Base-by-base conservation (phyloP, 768 basidiomycete genomes). In the Clavaria fumosa region DNA sequence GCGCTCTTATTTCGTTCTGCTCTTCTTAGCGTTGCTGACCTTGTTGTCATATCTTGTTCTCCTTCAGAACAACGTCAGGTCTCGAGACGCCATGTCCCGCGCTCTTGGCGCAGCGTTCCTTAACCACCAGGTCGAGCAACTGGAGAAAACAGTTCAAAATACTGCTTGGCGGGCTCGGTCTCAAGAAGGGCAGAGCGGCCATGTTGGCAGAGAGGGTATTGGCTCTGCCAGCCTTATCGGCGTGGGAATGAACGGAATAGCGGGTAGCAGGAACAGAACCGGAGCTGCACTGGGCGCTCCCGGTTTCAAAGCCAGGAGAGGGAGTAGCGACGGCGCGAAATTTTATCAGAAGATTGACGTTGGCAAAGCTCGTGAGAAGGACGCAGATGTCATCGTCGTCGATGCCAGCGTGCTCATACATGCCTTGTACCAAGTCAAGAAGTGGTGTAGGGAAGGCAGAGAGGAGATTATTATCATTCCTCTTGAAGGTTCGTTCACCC, bases 91-190 rank as follows among this genome's bases (percentile, higher is more conserved):
- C n/a, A n/a, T 89, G 80, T 86, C 84, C 39, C 72, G 76, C 44
- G 84, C 85, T 1, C 71, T 89, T 26, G 85, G 85, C 14, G 83
- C 84, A 20, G 85, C 85, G 2, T 86, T 86, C 53, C 69, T 89
- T 42, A 79, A 69, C 45, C 84, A 89, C 47, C 83, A 89, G 49
- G 85, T 89, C 31, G 81, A 86, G 47, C 79, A 86, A 50, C 75
- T 89, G 38, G 84, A 89, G 61, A 78, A 79, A 56, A 64, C 75
- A 0, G 78, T 84, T 14, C 59, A 64, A 3, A 62, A 61, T 32
- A 69, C 66, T 5, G 59, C 67, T 12, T 78, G 78, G 78, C 62
- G 77, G 44, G 71, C 70, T 39, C 63, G 62, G 24, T 15, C 15
- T 23, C 31, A 23, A 9, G 11, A 18, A 12, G 36, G 31, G 5